Evolutionary conservation across 2,329 filamentous ascomycete species (phyloP).

Genomic region (Ascochyta rabiei): DNA sequence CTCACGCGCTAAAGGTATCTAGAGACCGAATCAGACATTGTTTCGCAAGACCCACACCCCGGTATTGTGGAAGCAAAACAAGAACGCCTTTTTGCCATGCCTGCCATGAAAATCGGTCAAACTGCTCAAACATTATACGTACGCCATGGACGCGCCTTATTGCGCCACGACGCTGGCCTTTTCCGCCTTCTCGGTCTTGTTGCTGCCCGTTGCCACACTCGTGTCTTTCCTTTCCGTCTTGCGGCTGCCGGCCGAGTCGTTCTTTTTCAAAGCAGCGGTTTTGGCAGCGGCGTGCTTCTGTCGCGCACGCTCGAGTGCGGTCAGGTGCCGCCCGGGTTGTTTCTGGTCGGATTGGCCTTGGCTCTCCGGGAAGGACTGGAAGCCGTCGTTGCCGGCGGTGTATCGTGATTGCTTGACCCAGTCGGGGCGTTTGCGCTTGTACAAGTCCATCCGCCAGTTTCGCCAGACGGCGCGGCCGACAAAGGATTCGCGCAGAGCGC

Average conservation of each 20-base stretch:
- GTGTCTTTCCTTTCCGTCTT: conserved; percentile 29
- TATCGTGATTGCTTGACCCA: conserved; percentile 68
- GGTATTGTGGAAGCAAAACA: conserved; percentile 6
- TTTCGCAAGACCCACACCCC: conserved; percentile 15
- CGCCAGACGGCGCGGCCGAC: conserved; percentile 72
- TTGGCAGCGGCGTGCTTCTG: conserved; percentile 60
- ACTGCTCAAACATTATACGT: conserved; percentile 9
- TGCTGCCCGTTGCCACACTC: conserved; percentile 17
- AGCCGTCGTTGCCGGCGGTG: conserved; percentile 57
- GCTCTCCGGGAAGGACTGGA: conserved; percentile 56
- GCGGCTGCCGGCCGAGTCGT: conserved; percentile 39
- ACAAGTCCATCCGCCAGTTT: conserved; percentile 77
- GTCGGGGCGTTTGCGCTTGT: conserved; percentile 65
- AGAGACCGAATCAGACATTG: conserved; percentile 32
- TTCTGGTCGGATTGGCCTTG: conserved; percentile 33
- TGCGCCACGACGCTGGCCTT: conserved; percentile 34
- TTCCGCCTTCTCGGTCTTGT: conserved; percentile 24
- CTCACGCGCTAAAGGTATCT: conserved; percentile 40
- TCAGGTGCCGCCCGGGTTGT: conserved; percentile 37
- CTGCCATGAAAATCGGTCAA: conserved; percentile 8
- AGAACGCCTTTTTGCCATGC: conserved; percentile 35
- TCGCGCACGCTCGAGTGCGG: conserved; percentile 61
- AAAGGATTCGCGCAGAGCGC: conserved; percentile 66
- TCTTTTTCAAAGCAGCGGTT: conserved; percentile 40
- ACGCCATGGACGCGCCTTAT: conserved; percentile 20